Base-by-base conservation (phyloP, 768 basidiomycete genomes). In the Pleurotus djamor region DNA sequence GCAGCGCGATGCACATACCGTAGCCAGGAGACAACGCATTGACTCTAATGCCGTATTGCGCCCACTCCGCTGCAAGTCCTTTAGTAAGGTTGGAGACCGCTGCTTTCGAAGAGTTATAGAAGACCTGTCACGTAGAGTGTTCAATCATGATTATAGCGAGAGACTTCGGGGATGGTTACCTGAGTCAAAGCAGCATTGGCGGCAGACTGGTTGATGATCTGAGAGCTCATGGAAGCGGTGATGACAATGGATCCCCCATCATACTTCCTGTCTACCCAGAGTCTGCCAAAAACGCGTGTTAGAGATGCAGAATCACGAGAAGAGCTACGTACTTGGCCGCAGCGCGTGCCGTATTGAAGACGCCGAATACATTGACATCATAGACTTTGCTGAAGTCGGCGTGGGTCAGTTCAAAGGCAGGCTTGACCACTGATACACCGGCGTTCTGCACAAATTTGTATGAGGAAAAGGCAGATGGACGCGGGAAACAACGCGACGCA, bases 101-200 rank as follows among this genome's bases (percentile, higher is more conserved):
- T 0, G 82, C 86, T 70, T 88, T 89, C 48, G 86, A 88, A 0
- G 86, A 85, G 65, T 88, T 88, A 67, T 88, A 88, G 64, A 77
- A 78, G 6, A 75, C 73, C 74, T 76, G 37, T n/a, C 59, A 73
- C 74, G 1, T 72, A 28, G 69, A 71, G 74, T 55, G 48, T n/a
- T 41, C 8, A 8, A 52, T 16, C 4, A 17, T 28, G 33, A n/a
- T 33, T 49, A 5, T 21, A 12, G 37, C 6, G 17, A 50, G 47
- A 4, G n/a, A 0, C 33, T 12, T n/a, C 5, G 36, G 37, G 16
- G 12, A 55, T 2, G 16, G 33, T 55, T 0, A 79, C 85, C 71
- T 86, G 86, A 9, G 78, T 81, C 48, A 86, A 68, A 3, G 85
- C 72, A 62, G 75, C 65, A 65, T 80, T 82, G 33, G 69, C 65